These are phyloP conservation scores for Heliamphora exappendiculata DNA, from an alignment of 148 eudicot species.

Conservation along the genomic window DNA sequence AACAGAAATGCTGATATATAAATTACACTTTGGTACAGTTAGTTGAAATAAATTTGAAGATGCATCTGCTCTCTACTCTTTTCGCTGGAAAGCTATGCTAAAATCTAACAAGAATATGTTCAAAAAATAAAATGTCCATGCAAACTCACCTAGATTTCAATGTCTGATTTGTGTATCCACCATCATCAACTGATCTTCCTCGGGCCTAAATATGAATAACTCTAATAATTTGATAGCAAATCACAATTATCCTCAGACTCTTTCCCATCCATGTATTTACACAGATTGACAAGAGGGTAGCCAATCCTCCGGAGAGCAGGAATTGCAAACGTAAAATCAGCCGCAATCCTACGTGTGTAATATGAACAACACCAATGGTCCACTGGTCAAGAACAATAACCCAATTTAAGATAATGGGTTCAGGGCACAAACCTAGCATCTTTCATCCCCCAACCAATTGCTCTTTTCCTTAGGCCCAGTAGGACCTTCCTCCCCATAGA, in stretches of 20 bases:
- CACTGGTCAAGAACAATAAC: neutral
- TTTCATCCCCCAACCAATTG: slow-evolving; percentile 85
- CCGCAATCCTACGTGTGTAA: too few relatives aligned
- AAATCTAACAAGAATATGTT: neutral
- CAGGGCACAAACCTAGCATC: slow-evolving; percentile 37
- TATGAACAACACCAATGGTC: too few relatives aligned
- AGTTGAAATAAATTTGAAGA: neutral
- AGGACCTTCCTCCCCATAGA: slow-evolving; percentile 75
- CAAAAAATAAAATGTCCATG: neutral
- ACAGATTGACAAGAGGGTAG: neutral
- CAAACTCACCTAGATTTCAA: neutral
- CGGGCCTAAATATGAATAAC: neutral
- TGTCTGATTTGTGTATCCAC: neutral
- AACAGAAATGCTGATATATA: neutral
- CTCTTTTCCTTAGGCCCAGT: slow-evolving; percentile 97
- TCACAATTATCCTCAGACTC: neutral
- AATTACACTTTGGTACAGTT: neutral
- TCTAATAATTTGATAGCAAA: neutral
- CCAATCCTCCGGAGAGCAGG: too few relatives aligned
- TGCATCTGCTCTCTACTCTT: neutral
- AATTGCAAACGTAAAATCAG: too few relatives aligned
- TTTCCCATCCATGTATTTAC: neutral
- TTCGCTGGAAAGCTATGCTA: neutral
- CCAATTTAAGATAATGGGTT: neutral
- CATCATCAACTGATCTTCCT: neutral